Evolutionary conservation across 306 rosid species (phyloP).

Genomic region (Ormosia semicastrata): DNA sequence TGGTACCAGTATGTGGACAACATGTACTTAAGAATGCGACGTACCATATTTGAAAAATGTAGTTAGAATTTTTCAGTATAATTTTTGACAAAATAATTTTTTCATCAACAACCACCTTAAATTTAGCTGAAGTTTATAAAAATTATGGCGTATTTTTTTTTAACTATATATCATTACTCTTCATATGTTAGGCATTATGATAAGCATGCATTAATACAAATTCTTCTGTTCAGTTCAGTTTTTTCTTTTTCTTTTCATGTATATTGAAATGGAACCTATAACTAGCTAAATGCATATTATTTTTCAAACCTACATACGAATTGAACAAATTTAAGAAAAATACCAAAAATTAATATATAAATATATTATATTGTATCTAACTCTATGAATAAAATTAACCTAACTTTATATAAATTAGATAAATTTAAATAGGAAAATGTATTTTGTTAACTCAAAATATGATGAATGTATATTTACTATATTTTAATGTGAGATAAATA

Average conservation of each 20-base stretch:
- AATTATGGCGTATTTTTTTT: too few relatives aligned
- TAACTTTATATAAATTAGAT: not conserved
- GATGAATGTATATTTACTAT: too few relatives aligned
- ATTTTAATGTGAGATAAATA: too few relatives aligned
- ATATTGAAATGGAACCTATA: not conserved
- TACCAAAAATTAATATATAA: not conserved
- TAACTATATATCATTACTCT: too few relatives aligned
- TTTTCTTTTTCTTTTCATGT: not conserved
- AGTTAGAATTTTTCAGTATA: too few relatives aligned
- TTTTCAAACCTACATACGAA: not conserved
- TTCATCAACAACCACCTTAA: too few relatives aligned
- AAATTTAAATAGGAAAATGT: too few relatives aligned
- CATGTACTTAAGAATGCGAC: conserved; percentile 19
- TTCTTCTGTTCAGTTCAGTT: not conserved
- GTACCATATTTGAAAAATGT: not conserved
- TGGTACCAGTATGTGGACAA: not conserved
- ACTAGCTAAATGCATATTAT: not conserved
- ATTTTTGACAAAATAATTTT: too few relatives aligned
- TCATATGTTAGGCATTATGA: not conserved
- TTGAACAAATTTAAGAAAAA: not conserved
- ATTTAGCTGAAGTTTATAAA: too few relatives aligned
- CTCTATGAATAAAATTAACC: not conserved
- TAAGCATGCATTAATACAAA: not conserved
- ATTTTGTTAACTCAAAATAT: too few relatives aligned
- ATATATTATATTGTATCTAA: not conserved